Evolutionary conservation across 2,329 filamentous ascomycete species (phyloP).

Genomic region (Neonectria coccinea): DNA sequence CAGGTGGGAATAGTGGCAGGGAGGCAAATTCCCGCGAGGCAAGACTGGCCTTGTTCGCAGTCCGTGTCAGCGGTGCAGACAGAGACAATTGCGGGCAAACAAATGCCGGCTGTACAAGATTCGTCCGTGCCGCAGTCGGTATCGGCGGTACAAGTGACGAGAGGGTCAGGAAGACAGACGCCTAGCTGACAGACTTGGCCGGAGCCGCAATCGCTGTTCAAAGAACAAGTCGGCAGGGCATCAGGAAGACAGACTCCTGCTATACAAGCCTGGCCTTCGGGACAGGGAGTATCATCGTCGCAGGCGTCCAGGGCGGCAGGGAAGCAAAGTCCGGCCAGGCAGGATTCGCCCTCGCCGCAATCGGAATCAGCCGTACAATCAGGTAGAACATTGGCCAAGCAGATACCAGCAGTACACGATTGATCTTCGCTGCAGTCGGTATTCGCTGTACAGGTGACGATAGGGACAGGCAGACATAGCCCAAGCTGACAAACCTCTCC

Average conservation of each 20-base stretch:
- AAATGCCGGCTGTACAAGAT: too few species aligned
- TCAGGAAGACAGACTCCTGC: background rate
- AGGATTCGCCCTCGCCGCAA: background rate
- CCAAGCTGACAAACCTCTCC: constrained; percentile 9
- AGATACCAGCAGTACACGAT: constrained; percentile 9
- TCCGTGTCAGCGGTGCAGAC: too few species aligned
- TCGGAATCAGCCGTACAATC: background rate
- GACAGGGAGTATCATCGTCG: background rate
- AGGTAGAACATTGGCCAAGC: background rate
- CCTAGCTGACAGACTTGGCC: background rate
- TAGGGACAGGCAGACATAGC: constrained; percentile 3
- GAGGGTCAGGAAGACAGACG: constrained; percentile 2
- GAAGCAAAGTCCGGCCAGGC: background rate
- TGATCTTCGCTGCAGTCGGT: constrained; percentile 1
- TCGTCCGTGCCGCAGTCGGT: too few species aligned
- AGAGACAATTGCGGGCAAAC: too few species aligned
- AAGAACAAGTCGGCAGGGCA: background rate
- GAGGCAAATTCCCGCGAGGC: too few species aligned
- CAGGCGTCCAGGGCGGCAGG: background rate
- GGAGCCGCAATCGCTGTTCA: background rate
- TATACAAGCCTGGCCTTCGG: background rate
- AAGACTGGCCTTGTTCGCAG: too few species aligned
- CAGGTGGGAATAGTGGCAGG: too few species aligned
- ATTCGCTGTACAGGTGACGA: background rate
- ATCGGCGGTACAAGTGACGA: background rate